Percentiles rank a stretch among this genome's conserved stretches.
Evolutionary conservation across 345 rosid genomes (phyloP).

Genomic region (Acer yangbiense): DNA sequence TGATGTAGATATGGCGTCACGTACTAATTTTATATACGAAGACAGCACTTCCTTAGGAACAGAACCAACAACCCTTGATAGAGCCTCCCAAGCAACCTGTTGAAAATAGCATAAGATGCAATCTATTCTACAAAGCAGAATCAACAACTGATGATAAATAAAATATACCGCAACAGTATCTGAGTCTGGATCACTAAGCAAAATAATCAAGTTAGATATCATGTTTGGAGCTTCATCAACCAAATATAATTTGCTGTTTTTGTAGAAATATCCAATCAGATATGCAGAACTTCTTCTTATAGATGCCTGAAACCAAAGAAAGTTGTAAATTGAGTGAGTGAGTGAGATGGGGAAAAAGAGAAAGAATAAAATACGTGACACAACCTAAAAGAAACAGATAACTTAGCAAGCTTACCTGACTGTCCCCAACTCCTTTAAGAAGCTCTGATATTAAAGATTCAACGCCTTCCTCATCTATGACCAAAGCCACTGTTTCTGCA

Average conservation of each 20-base stretch:
- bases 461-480: slow-evolving; percentile 90
- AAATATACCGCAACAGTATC: slow-evolving; percentile 72
- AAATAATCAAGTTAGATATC: slow-evolving; percentile 82
- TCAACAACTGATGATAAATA: slow-evolving; percentile 18
- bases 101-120: slow-evolving; percentile 26
- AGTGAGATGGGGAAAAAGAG: neutral
- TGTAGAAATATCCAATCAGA: slow-evolving; percentile 87
- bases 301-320: slow-evolving; percentile 61
- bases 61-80: slow-evolving; percentile 79
- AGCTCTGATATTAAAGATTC: slow-evolving; percentile 85
- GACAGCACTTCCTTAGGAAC: slow-evolving; percentile 95
- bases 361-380: neutral
- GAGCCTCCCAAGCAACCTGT: slow-evolving; percentile 96
- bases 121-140: slow-evolving; percentile 16
- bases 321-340: slow-evolving; percentile 13
- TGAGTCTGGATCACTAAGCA: slow-evolving; percentile 89
- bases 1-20: slow-evolving; percentile 94
- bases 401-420: slow-evolving; percentile 52
- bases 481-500: slow-evolving; percentile 82
- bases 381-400: neutral
- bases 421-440: slow-evolving; percentile 77
- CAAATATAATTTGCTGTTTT: slow-evolving; percentile 88
- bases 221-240: slow-evolving; percentile 94
- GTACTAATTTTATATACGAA: slow-evolving; percentile 80
- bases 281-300: slow-evolving; percentile 87